These are phyloP conservation scores for Botrytis cinerea DNA, from an alignment of 2,329 filamentous ascomycete genomes.

Conservation along the genomic window DNA sequence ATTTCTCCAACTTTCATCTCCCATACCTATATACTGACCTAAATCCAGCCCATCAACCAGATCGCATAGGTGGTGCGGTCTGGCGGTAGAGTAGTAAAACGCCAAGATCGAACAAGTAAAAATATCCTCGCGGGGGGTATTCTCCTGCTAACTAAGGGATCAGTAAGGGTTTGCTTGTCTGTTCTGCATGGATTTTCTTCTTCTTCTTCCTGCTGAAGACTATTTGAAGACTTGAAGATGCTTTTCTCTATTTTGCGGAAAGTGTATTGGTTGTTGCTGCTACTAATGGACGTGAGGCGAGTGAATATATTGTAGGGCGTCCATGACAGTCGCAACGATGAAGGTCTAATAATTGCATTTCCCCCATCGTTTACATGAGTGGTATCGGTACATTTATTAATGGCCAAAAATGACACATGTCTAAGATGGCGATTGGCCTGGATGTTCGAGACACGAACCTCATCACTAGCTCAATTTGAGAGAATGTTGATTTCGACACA, in stretches of 20 bases:
- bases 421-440: not conserved
- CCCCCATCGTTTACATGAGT: not conserved
- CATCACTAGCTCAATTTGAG: not conserved
- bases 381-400: not conserved
- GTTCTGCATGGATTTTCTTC: not conserved
- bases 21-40: not conserved
- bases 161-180: not conserved
- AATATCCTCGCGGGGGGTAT: not conserved
- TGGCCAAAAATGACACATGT: not conserved
- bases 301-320: not conserved
- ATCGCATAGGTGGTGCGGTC: not conserved
- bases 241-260: not conserved
- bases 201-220: not conserved
- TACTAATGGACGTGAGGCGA: not conserved
- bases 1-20: not conserved
- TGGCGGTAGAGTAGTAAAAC: not conserved
- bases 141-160: not conserved
- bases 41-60: not conserved
- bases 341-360: not conserved
- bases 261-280: not conserved
- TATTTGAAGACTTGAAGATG: not conserved
- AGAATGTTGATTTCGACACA: not conserved
- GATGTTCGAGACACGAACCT: not conserved
- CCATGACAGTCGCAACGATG: not conserved
- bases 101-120: conserved; percentile 1